Evolutionary conservation across 2,329 filamentous ascomycete genomes (phyloP).

Genomic region (Stagonosporopsis cucurbitacearum): DNA sequence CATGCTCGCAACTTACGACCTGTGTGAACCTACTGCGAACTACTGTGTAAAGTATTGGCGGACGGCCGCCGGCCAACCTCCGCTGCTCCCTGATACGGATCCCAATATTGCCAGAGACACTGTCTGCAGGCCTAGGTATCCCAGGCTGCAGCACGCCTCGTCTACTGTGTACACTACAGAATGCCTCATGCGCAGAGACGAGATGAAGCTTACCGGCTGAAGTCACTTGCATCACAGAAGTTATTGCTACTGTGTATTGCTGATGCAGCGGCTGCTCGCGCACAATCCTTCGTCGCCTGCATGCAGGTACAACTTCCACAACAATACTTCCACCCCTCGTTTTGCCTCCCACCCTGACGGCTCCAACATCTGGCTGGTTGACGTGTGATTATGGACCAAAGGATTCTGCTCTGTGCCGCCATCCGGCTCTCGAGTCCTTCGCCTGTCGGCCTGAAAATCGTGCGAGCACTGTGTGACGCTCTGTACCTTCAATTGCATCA

Average conservation of each 20-base stretch:
- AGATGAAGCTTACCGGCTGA: slow-evolving; percentile 9
- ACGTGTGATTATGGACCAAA: background rate
- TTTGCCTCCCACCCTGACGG: background rate
- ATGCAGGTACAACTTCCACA: slow-evolving; percentile 14
- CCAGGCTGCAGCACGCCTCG: background rate
- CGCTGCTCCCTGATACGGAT: slow-evolving; percentile 10
- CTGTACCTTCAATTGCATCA: slow-evolving; percentile 10
- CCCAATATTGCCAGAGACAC: slow-evolving; percentile 13
- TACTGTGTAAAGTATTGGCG: slow-evolving; percentile 10
- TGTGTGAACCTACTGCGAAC: background rate
- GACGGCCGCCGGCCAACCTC: slow-evolving; percentile 2
- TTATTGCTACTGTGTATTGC: no score
- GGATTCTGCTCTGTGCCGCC: background rate
- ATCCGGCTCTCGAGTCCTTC: slow-evolving; percentile 1
- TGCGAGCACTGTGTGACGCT: slow-evolving; percentile 9
- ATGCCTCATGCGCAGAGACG: background rate
- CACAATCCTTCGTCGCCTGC: background rate
- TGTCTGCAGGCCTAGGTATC: slow-evolving; percentile 1
- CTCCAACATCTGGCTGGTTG: background rate
- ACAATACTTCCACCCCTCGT: background rate
- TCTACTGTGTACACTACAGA: no score
- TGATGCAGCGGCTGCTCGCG: slow-evolving; percentile 9
- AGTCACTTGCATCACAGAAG: background rate
- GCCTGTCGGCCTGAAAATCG: background rate
- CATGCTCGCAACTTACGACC: slow-evolving; percentile 5